Base-by-base conservation (phyloP, 2,329 filamentous ascomycete species). In the Zarea fungicola region DNA sequence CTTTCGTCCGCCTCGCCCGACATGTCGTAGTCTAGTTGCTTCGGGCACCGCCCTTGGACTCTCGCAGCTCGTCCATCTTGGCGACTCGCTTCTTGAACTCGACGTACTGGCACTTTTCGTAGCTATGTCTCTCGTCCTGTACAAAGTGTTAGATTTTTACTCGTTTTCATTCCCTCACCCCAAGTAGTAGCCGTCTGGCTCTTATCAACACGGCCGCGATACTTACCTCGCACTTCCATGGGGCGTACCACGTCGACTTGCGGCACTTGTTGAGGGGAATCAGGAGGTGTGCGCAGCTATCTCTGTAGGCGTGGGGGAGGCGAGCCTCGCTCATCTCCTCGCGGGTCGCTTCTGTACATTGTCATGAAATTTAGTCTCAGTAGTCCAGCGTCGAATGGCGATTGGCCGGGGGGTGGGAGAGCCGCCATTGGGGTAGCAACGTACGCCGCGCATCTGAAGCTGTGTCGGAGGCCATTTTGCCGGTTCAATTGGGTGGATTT, bases 51-150 rank as follows among this genome's bases (percentile, higher is more conserved):
- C 74, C 82, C 80, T 95, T 95, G 52, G 87, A 83, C 58, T 83
- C 91, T 65, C 90, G 81, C 65, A 99, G 73, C 76, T 99, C 91
- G 62, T 97, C 84, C 93, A 99, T 99, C 84, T 96, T 97, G 65
- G 87, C 89, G 56, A 99, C 93, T 51, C 93, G 84, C 80, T 92
- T 89, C 83, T 96, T 96, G 79, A 99, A 99, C 69, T 97, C 93
- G 56, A 87, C 87, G 72, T 99, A 99, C 66, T 99, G 93, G 81
- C 93, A 99, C 71, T 97, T 97, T 69, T 99, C 93, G 78, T 99
- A 99, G 64, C 84, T 86, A 74, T 99, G 93, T 76, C 93, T 80
- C 78, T 99, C 93, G 69, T 90, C 84, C 93, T 97, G 65, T n/a
- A n/a, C n/a, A n/a, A n/a, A n/a, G n/a, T n/a, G n/a, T n/a, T n/a